Base-by-base conservation (phyloP, 495 filamentous ascomycete species). In the Trichoderma orchidacearum region DNA sequence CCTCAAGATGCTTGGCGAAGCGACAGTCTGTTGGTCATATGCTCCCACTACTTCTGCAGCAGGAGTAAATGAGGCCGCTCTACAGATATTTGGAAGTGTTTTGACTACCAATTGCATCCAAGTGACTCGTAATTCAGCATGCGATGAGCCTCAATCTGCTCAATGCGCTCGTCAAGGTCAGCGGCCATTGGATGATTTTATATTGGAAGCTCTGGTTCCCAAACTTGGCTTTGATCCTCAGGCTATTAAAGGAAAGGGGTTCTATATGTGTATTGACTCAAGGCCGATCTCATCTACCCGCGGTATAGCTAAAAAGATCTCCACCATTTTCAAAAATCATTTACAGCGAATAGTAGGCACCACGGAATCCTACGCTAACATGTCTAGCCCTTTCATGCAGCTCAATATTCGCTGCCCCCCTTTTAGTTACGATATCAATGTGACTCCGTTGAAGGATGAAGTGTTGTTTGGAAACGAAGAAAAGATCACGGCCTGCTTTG, bases 371-470 rank as follows among this genome's bases (percentile, higher is more conserved):
- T 11, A 41, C 52, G 64, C 54, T 0, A 57, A n/a, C 2, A 51
- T 74, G 17, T 77, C 72, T 29, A 80, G 89, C 57, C 85, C 85
- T 0, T 92, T 95, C 65, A 67, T 96, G 27, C 78, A 76, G 15
- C 61, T 97, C 41, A 83, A 90, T 56, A 79, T 98, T 5, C 62
- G 63, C 4, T 96, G 91, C 62, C 80, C 85, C 1, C 66, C 64
- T 4, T 81, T 78, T 13, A 85, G 75, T 51, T 96, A 98, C 59
- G 92, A 97, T 71, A 77, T 80, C 2, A 97, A 96, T 62, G 76
- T 97, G 54, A 90, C 97, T 63, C 90, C 91, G 0, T 80, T 85
- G 0, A 98, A 98, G 65, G 86, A 96, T 59, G 85, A 96, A 66
- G 80, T 96, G 2, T 55, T 95, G 0, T 95, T 98, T 63, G 72